Evolutionary conservation across 305 asterid species (phyloP).

Genomic region (Euphrasia arctica): DNA sequence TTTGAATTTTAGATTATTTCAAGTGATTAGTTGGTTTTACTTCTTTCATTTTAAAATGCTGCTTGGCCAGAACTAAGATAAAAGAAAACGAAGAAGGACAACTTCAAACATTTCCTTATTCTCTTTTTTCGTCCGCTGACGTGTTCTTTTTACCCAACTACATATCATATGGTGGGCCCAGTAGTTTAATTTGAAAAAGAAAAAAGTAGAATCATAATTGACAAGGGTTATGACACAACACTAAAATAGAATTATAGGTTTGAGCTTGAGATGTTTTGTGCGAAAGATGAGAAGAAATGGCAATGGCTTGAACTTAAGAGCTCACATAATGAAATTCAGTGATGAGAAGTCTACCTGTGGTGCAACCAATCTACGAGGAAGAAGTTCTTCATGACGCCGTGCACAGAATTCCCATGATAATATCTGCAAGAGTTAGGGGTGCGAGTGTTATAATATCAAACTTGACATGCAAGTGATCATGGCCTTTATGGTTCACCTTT

Average conservation of each 20-base stretch:
- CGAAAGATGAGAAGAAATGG: not conserved
- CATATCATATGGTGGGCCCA: not conserved
- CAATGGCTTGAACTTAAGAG: not conserved
- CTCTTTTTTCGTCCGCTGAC: not conserved
- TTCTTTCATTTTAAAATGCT: not conserved
- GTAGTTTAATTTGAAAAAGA: not conserved
- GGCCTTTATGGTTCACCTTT: slow-evolving; percentile 46
- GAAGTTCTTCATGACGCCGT: slow-evolving; percentile 88
- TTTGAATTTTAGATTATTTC: not conserved
- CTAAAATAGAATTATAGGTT: not conserved
- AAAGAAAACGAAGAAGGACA: not conserved
- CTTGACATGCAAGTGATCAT: not conserved
- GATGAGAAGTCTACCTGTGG: slow-evolving; percentile 64
- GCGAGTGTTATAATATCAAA: slow-evolving; percentile 24
- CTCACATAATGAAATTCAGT: slow-evolving; percentile 6
- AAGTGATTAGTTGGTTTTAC: not conserved
- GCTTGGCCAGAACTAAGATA: not conserved
- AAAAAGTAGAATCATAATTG: not conserved
- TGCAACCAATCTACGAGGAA: slow-evolving; percentile 81
- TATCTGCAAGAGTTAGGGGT: slow-evolving; percentile 42
- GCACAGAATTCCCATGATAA: slow-evolving; percentile 96
- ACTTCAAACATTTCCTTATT: not conserved
- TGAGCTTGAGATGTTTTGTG: not conserved
- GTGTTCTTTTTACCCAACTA: not conserved
- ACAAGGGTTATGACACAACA: not conserved